Percentiles rank a stretch among this genome's conserved stretches.
Conservation (phyloP, 192 early-diverging fungal species). For the Backusella morwellensis region DNA sequence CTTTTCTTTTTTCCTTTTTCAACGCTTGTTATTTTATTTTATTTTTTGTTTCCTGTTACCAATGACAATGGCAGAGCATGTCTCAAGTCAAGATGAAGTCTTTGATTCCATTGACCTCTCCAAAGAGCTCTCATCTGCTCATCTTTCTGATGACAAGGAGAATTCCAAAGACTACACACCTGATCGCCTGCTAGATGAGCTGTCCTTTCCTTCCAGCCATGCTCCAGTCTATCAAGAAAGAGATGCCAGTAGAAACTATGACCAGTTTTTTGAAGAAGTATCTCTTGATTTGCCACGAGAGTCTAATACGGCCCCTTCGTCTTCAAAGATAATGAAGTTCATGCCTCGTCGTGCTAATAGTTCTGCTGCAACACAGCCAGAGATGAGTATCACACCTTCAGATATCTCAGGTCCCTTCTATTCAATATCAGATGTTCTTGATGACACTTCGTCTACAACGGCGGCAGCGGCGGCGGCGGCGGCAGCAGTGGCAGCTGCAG, state of each 20-base stretch:
- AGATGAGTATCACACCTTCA: conserved; percentile 6
- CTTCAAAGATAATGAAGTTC: conserved; percentile 29
- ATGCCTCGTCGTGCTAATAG: conserved; percentile 21
- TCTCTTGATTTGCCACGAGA: conserved; percentile 35
- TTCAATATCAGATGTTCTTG: conserved; percentile 35
- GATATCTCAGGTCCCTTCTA: conserved; percentile 37
- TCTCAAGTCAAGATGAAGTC: neutral
- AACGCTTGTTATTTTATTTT: neutral
- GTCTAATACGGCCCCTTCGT: neutral
- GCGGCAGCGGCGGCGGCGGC: neutral
- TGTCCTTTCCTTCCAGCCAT: neutral
- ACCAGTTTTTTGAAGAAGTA: conserved; percentile 43
- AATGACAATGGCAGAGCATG: neutral
- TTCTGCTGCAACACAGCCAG: neutral
- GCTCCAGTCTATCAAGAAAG: neutral
- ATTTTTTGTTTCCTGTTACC: neutral
- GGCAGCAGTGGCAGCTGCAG: neutral
- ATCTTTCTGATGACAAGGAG: neutral
- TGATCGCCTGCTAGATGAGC: conserved; percentile 29
- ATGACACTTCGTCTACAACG: conserved; percentile 16
- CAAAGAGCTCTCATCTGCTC: neutral
- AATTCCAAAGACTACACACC: conserved; percentile 9
- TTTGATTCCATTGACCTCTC: conserved; percentile 1
- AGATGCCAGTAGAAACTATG: conserved; percentile 21
- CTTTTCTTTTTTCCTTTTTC: neutral